Evolutionary conservation across 768 basidiomycete genomes (phyloP), one percentile per base, ranked within the genome.

Genomic region (Tricholoma matsutake): DNA sequence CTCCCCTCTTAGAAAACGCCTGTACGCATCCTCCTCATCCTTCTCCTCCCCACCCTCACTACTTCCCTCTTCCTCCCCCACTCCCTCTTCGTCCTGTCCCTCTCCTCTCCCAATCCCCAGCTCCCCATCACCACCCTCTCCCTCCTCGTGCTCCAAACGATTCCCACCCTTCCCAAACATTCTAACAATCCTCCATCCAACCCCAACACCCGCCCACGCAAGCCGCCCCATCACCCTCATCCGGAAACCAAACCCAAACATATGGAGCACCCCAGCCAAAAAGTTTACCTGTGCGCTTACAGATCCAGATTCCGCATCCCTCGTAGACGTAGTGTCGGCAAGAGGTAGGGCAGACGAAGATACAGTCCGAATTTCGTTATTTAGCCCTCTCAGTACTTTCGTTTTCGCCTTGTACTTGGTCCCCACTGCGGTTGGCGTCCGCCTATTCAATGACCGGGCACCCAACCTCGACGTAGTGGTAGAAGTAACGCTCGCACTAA

Each of bases 1-100:
- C 57, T 89, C 87, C 10, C 86, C 89, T 14, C 80, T 76, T 62
- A 89, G 72, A 65, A 91, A 90, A 32, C 81, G 76, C 60, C 73
- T 71, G 68, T 89, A 89, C 1, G 81, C 60, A 37, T 79, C 77
- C 28, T 67, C 72, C 4, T 79, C 78, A 22, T 64, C 54, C 47
- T 8, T 32, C n/a, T 31, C 37, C 20, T 16, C 57, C 34, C 56
- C 31, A 28, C 59, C 59, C n/a, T 55, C 52, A 58, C 54, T 51
- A 4, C 39, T n/a, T 31, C 37, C 20, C 18, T 10, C 54, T 54
- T 13, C 37, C 22, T 31, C 37, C 18, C n/a, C 57, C 39, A 35
- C 59, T 32, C 58, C 32, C 37, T 61, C 61, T 18, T 54, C 52
- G 59, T 54, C 74, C 25, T 67, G 14, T 10, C 62, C 66, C 8